Percentiles rank a stretch among this genome's conserved stretches.
Evolutionary conservation across 495 filamentous ascomycete species (phyloP).

Genomic region (Staphylotrichum tortipilum): DNA sequence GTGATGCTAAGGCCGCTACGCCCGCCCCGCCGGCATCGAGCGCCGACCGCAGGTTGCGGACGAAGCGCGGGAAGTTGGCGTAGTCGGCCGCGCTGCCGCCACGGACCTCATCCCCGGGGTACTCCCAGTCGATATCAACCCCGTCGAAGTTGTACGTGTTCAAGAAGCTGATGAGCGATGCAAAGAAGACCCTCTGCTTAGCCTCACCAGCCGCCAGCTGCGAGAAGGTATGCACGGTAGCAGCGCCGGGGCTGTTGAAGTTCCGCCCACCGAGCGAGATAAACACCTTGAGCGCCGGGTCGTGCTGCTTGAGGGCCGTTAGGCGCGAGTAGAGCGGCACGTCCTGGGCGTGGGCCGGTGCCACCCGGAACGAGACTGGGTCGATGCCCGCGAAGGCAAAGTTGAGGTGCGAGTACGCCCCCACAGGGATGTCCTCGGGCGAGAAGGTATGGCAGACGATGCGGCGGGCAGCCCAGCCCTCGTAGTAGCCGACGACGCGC

Average conservation of each 20-base stretch:
- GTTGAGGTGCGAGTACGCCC: constrained; percentile 19
- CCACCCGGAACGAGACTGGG: constrained; percentile 6
- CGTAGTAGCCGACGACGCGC: constrained; percentile 13
- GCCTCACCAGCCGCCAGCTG: constrained; percentile 13
- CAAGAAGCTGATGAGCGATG: constrained; percentile 7
- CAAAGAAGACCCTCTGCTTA: constrained; percentile 18
- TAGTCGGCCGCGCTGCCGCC: constrained; percentile 29
- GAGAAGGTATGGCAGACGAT: background rate
- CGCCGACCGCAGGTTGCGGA: background rate
- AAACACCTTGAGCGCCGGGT: constrained; percentile 2
- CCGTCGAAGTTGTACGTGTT: constrained; percentile 27
- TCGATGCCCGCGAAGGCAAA: constrained; percentile 20
- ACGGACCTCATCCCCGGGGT: constrained; percentile 35
- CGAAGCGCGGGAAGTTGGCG: constrained; percentile 25
- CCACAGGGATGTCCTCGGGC: constrained; percentile 7
- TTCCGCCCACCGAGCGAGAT: constrained; percentile 38
- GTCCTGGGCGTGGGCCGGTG: constrained; percentile 3
- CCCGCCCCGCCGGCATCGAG: background rate
- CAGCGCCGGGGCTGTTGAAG: constrained; percentile 22
- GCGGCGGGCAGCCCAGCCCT: background rate
- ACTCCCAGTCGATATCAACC: constrained; percentile 51
- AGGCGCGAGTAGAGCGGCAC: constrained; percentile 6
- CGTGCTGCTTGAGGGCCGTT: constrained; percentile 19
- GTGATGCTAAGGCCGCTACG: constrained; percentile 32
- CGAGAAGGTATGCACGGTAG: constrained; percentile 1